Conservation (phyloP, 768 basidiomycete species). For the Podaxis sp. region DNA sequence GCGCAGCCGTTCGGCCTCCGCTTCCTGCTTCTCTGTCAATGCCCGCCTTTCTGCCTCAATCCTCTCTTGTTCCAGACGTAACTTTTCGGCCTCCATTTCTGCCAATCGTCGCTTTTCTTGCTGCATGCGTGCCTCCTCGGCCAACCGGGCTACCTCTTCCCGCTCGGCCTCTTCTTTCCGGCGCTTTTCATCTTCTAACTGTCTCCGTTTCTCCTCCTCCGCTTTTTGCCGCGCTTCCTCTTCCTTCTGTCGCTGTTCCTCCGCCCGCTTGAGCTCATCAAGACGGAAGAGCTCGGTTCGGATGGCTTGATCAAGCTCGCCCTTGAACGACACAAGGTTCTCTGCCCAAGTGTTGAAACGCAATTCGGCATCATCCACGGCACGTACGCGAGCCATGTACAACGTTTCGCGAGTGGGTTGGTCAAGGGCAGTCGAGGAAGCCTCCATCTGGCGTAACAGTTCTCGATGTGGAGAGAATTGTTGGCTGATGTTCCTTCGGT, state of each 20-base stretch:
- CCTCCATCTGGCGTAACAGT: conserved; percentile 56
- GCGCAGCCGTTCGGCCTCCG: conserved; percentile 23
- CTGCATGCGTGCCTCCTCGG: conserved; percentile 30
- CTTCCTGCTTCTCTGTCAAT: conserved; percentile 22
- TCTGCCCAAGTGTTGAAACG: conserved; percentile 51
- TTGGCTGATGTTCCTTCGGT: conserved; percentile 27
- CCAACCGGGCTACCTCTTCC: conserved; percentile 28
- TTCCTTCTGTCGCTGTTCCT: conserved; percentile 32
- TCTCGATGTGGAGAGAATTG: conserved; percentile 57
- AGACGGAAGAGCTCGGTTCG: conserved; percentile 41
- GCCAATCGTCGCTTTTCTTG: conserved; percentile 26
- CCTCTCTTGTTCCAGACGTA: conserved; percentile 27
- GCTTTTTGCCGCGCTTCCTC: conserved; percentile 36
- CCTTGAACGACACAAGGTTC: conserved; percentile 38
- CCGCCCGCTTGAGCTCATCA: conserved; percentile 35
- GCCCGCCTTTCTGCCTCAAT: conserved; percentile 25
- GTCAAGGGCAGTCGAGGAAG: conserved; percentile 42
- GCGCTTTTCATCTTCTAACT: conserved; percentile 33
- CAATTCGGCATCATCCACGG: conserved; percentile 51
- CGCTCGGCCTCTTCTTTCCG: conserved; percentile 26
- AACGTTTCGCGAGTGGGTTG: conserved; percentile 45
- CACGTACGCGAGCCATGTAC: conserved; percentile 46
- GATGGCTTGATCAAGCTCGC: conserved; percentile 40
- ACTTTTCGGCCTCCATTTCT: conserved; percentile 27
- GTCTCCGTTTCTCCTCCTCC: conserved; percentile 35